Base-by-base conservation (phyloP, 2,329 filamentous ascomycete genomes). In the Fusarium tupiense region DNA sequence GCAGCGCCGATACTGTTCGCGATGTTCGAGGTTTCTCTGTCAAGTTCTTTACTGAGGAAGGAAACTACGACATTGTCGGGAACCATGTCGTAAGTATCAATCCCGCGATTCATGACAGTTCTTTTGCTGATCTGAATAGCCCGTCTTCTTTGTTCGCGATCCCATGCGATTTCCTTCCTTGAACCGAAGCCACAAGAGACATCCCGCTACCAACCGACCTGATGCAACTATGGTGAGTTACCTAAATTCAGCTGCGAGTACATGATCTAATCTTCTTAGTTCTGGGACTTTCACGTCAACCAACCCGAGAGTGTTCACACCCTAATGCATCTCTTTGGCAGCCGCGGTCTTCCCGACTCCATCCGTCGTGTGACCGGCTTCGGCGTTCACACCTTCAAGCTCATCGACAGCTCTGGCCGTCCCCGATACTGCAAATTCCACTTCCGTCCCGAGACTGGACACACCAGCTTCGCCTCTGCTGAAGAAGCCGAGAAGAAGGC, bases 11-110 rank as follows among this genome's bases (percentile, higher is more conserved):
- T 71, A 90, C 90, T 0, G 90, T 88, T 20, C 87, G 92, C 40
- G 92, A 93, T 83, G 90, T 92, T 0, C 90, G 91, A 69, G 91
- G 91, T 1, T 93, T 92, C 77, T 91, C 91, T 4, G 71, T 79
- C 58, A 81, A 81, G 70, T 75, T 81, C 24, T 93, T 92, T 75
- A 93, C 91, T 0, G 90, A 92, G 53, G 90, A 93, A 74, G 91
- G 91, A 54, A 65, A 65, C 26, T 46, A 81, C 85, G 89, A 92
- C 68, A 88, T 91, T 62, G 89, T 91, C 19, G 89, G 63, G 33
- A 65, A 65, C 35, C 63, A 65, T 11, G 63, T 65, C 17, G 63
- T 65, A 26, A 47, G 63, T 63, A 1, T 10, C 2, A 0, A 3
- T 24, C 4, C 17, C 5, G 1, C 0, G 10, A 35, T 19, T 10